phyloP scores from a whole-genome alignment of 495 filamentous ascomycete genomes.

The Penicillium lividum region DNA sequence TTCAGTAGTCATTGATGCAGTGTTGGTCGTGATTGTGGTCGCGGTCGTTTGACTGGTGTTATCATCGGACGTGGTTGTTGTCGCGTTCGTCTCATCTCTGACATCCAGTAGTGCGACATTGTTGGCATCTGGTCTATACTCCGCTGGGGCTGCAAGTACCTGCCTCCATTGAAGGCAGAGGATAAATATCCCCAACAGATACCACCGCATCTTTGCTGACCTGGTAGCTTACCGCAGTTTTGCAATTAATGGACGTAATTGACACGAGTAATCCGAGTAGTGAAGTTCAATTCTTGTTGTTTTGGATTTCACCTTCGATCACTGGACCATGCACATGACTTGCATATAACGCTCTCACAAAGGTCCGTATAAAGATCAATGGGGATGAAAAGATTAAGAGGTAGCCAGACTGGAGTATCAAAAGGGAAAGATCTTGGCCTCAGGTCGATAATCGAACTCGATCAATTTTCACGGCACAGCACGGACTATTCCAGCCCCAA shows the following conservation, averaged over 20 bases:
- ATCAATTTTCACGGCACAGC: background rate
- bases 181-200: conserved; percentile 11
- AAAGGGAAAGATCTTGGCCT: background rate
- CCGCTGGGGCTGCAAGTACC: conserved; percentile 21
- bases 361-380: background rate
- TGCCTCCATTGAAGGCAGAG: conserved; percentile 13
- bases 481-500: background rate
- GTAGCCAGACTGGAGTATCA: background rate
- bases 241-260: background rate
- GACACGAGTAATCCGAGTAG: background rate
- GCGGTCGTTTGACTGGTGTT: conserved; percentile 11
- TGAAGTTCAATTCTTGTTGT: background rate
- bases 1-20: conserved; percentile 10
- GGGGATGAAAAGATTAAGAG: conserved; percentile 1
- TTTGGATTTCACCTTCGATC: background rate
- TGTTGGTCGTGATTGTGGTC: conserved; percentile 19
- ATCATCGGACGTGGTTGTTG: conserved; percentile 17
- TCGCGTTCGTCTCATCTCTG: conserved; percentile 12
- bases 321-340: conserved; percentile 1
- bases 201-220: conserved; percentile 26
- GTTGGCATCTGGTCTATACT: conserved; percentile 8
- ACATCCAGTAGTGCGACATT: conserved; percentile 6
- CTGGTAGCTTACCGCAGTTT: background rate
- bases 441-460: background rate
- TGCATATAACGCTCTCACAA: background rate